Conservation (phyloP, 192 early-diverging fungal genomes). For the Rhizoclosmatium sp. region DNA sequence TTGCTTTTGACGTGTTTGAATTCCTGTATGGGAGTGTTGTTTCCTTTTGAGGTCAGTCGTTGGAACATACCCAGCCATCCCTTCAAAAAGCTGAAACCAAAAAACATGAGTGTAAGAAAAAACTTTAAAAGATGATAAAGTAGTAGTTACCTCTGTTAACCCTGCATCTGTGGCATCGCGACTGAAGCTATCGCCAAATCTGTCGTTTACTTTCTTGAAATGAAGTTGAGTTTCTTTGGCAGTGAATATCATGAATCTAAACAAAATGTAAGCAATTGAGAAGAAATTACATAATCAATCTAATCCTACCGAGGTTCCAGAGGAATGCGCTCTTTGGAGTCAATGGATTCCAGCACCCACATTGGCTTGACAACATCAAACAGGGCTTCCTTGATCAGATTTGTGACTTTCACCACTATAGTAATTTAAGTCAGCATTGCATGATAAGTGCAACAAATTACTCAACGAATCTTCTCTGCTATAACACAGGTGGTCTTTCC, state of each 20-base stretch:
- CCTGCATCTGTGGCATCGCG: constrained; percentile 58
- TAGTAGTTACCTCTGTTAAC: constrained; percentile 62
- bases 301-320: constrained; percentile 65
- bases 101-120: not conserved
- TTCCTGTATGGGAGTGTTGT: not conserved
- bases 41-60: not conserved
- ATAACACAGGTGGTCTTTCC: constrained; percentile 56
- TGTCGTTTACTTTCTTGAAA: constrained; percentile 67
- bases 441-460: constrained; percentile 14
- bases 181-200: constrained; percentile 73
- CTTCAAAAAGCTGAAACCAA: not conserved
- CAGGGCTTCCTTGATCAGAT: constrained; percentile 55
- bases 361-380: constrained; percentile 69
- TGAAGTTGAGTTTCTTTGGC: constrained; percentile 56
- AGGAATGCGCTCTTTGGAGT: constrained; percentile 54
- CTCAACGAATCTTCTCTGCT: constrained; percentile 49
- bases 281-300: constrained; percentile 11
- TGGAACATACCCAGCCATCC: not conserved
- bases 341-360: constrained; percentile 74
- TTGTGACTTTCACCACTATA: constrained; percentile 62
- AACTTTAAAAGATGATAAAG: not conserved
- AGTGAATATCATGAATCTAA: constrained; percentile 66
- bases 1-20: constrained; percentile 18
- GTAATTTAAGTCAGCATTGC: constrained; percentile 24
- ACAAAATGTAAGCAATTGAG: constrained; percentile 19